Percentiles rank a stretch among this genome's conserved stretches.
These are phyloP conservation scores for Aspergillus sclerotialis DNA, from an alignment of 2,329 filamentous ascomycete genomes.

Conservation along the genomic window DNA sequence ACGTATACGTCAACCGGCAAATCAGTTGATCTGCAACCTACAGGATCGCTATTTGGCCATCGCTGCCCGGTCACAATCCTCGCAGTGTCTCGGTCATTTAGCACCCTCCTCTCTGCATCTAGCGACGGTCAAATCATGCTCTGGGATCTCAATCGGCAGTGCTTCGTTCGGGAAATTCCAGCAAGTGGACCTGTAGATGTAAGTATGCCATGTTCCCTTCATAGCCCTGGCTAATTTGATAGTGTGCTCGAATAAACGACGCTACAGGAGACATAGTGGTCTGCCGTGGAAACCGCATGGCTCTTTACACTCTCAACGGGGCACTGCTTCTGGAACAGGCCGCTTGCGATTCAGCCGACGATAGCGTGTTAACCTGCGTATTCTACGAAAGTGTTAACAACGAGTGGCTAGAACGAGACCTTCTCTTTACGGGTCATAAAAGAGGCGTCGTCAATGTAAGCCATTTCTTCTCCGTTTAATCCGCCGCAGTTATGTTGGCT, in stretches of 20 bases:
- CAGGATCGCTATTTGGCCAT: constrained; percentile 82
- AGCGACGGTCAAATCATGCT: constrained; percentile 75
- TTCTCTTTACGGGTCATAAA: constrained; percentile 84
- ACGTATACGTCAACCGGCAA: constrained; percentile 61
- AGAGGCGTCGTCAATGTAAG: constrained; percentile 69
- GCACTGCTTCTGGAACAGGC: constrained; percentile 74
- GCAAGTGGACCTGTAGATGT: constrained; percentile 46
- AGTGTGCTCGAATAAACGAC: constrained; percentile 83
- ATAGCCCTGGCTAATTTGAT: constrained; percentile 17
- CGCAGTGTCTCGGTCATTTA: constrained; percentile 80
- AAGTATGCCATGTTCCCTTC: constrained; percentile 11
- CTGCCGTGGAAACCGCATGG: constrained; percentile 66
- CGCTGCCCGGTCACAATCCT: constrained; percentile 74
- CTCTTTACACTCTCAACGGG: constrained; percentile 84
- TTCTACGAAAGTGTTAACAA: constrained; percentile 89
- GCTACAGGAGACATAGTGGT: constrained; percentile 84
- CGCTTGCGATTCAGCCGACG: constrained; percentile 64
- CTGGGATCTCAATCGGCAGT: constrained; percentile 89
- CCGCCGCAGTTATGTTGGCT: background rate
- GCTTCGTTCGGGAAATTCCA: constrained; percentile 72
- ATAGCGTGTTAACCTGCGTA: constrained; percentile 72
- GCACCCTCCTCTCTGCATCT: constrained; percentile 76
- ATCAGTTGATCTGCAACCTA: constrained; percentile 68
- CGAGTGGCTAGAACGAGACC: constrained; percentile 81
- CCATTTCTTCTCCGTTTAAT: background rate